Percentiles rank a stretch among this genome's conserved stretches.
Conservation (phyloP, 176 grass and related monocot species). For the Aechmea fasciata region DNA sequence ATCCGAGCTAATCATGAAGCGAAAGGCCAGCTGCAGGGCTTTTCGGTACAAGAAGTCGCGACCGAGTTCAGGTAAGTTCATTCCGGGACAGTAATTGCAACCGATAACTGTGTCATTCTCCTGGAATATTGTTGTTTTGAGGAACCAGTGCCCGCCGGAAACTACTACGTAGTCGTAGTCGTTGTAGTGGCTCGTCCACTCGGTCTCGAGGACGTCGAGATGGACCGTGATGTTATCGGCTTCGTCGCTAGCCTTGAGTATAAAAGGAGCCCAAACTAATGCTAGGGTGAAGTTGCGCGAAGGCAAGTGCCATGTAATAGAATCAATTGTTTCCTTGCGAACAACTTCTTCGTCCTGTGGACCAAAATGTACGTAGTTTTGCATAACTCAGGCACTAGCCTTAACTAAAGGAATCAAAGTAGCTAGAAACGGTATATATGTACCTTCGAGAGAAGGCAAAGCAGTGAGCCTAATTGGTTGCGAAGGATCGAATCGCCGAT, state of each 20-base stretch:
- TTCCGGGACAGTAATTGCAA: conserved; percentile 58
- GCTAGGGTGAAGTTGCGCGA: conserved; percentile 67
- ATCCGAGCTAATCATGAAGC: conserved; percentile 34
- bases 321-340: conserved; percentile 47
- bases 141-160: conserved; percentile 82
- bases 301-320: conserved; percentile 61
- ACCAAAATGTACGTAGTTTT: not conserved
- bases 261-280: conserved; percentile 73
- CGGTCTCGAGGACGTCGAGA: conserved; percentile 48
- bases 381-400: not conserved
- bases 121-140: conserved; percentile 61
- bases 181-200: conserved; percentile 49
- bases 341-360: conserved; percentile 65
- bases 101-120: conserved; percentile 43
- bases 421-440: not conserved
- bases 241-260: conserved; percentile 52
- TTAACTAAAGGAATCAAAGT: not conserved
- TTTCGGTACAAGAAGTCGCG: conserved; percentile 34
- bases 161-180: conserved; percentile 73
- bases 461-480: no score
- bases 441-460: not conserved
- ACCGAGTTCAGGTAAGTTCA: conserved; percentile 37
- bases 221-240: conserved; percentile 48
- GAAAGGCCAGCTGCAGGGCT: conserved; percentile 34
- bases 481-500: no score